Evolutionary conservation across 768 basidiomycete species (phyloP), one percentile per base, ranked within the genome.

Genomic region (Tylopilus plumbeoviolaceoides): DNA sequence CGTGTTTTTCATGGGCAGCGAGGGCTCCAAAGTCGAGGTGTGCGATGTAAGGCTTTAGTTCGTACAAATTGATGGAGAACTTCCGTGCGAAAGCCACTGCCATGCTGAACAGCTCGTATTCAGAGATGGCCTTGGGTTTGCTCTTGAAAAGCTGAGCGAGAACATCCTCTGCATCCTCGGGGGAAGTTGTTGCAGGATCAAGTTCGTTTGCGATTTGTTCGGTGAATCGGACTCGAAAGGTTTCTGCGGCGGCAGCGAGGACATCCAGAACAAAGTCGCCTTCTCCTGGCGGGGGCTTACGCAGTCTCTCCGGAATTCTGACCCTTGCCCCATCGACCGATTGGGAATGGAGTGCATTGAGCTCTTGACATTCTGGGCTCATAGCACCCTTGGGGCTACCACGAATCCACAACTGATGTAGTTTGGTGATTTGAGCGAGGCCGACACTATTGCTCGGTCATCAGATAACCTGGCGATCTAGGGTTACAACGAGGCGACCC

Each of bases 321-420:
- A 86, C 76, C 11, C 73, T 73, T 1, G 79, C 84, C 0, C 85
- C 85, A 57, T 87, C 85, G 1, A 86, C 85, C 3, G 79, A 82
- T 49, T 84, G 82, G 3, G 85, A 87, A 58, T 87, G 83, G 9
- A 87, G 67, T 0, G 84, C 85, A 54, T 86, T 87, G 23, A 87
- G 71, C 59, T 87, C 84, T 59, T 86, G 85, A 57, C 84, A 87
- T 68, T 87, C 79, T 0, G 76, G 66, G 59, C 80, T 78, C 57
- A 85, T 69, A 0, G 84, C 84, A 27, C 84, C 84, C 44, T 75
- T 64, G 0, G 79, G 76, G 50, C 76, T 80, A 39, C 68, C 70
- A 2, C 78, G 74, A 45, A 78, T 76, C 85, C 85, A 87, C 63
- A 80, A 79, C 2, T 73, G 72, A 51, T 86, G 84, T 15, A 87